Evolutionary conservation across 192 early-diverging fungal genomes (phyloP).

Genomic region (Lobosporangium transversale): DNA sequence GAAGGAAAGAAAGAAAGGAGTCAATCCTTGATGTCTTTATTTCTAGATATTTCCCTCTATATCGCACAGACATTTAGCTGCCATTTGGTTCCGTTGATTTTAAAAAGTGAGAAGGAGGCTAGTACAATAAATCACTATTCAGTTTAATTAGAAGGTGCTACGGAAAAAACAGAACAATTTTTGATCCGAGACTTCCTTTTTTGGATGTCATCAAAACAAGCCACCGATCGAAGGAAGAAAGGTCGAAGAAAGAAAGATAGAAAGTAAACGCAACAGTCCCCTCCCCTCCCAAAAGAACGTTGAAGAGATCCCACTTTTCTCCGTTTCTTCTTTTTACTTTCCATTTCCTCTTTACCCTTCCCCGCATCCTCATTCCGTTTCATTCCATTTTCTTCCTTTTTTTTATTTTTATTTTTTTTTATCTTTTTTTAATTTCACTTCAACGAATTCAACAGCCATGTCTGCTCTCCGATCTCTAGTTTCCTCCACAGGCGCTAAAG

Average conservation of each 20-base stretch:
- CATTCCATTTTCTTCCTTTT: neutral
- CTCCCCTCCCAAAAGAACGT: slow-evolving; percentile 1
- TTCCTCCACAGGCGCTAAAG: slow-evolving; percentile 30
- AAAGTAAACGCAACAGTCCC: neutral
- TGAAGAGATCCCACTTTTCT: neutral
- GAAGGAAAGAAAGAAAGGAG: too few species aligned
- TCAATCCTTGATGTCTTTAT: too few species aligned
- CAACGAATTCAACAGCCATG: slow-evolving; percentile 13
- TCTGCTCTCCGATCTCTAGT: slow-evolving; percentile 49
- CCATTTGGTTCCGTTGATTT: too few species aligned
- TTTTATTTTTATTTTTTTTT: slow-evolving; percentile 1
- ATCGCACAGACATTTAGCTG: too few species aligned
- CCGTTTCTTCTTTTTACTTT: neutral
- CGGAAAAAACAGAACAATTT: too few species aligned
- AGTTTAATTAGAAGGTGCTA: too few species aligned
- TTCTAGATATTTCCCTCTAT: too few species aligned
- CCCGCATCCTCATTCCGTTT: neutral
- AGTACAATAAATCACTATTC: too few species aligned
- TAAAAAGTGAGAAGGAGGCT: too few species aligned
- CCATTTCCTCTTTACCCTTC: neutral
- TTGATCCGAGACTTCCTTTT: neutral
- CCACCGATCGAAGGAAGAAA: neutral
- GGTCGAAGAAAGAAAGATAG: neutral
- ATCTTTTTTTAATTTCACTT: neutral
- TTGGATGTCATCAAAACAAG: neutral